A percentile compares a stretch with the other conserved stretches of the same genome.
phyloP scores from a whole-genome alignment of 352 stramenopile genomes.

The Pythium graminicola region DNA sequence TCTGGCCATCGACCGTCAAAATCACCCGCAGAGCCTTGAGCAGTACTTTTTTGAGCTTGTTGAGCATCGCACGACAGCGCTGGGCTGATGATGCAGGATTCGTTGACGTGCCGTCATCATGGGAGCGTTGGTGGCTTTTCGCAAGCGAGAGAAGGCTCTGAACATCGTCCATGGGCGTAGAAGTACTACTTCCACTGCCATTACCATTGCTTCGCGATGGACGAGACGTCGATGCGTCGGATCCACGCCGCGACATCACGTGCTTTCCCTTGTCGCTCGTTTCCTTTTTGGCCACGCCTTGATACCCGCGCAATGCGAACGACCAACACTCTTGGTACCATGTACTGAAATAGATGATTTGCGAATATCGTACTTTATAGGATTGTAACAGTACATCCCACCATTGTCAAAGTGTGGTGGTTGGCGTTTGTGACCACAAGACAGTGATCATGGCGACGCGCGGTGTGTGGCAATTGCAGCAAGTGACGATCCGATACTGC shows the following conservation, averaged over 20 bases:
- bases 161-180: conserved; percentile 10
- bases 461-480: conserved; percentile 40
- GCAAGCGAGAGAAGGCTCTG: conserved; percentile 20
- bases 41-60: conserved; percentile 22
- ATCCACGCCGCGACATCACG: conserved; percentile 35
- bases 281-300: conserved; percentile 13
- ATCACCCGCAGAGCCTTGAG: conserved; percentile 23
- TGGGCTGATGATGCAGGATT: conserved; percentile 1
- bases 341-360: not conserved
- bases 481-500: conserved; percentile 48
- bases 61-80: conserved; percentile 23
- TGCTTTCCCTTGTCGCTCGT: conserved; percentile 8
- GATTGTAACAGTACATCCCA: not conserved
- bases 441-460: conserved; percentile 32
- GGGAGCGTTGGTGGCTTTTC: conserved; percentile 16
- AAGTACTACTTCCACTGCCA: not conserved
- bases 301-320: conserved; percentile 3
- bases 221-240: not conserved
- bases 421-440: conserved; percentile 13
- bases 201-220: not conserved
- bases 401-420: conserved; percentile 24
- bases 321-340: conserved; percentile 22
- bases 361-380: conserved; percentile 15
- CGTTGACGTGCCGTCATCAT: conserved; percentile 19
- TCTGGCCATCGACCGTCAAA: not conserved